A percentile compares a stretch with the other conserved stretches of the same genome.
Conservation (phyloP, 192 early-diverging fungal genomes). For the Rhizoclosmatium sp. region DNA sequence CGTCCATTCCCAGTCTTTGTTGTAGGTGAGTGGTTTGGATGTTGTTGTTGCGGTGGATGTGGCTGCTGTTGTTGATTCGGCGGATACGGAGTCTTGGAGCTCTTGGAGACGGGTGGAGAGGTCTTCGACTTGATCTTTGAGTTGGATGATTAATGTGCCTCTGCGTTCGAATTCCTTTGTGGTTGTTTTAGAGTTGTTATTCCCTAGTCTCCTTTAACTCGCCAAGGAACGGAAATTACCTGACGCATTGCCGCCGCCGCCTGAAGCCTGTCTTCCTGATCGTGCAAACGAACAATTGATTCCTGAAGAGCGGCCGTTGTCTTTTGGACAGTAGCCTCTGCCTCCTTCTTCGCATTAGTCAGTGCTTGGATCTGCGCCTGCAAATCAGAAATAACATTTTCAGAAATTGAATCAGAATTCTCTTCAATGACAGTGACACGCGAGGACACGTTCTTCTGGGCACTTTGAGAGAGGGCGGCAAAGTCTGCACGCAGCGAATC, state of each 20-base stretch:
- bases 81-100: background rate
- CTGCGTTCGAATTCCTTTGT: slow-evolving; percentile 11
- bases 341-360: slow-evolving; percentile 23
- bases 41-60: background rate
- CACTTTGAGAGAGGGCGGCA: too few relatives aligned
- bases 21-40: background rate
- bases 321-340: slow-evolving; percentile 9
- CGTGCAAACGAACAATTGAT: slow-evolving; percentile 22
- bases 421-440: background rate
- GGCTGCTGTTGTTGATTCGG: background rate
- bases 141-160: slow-evolving; percentile 35
- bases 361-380: background rate
- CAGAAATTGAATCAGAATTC: background rate
- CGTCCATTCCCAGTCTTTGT: slow-evolving; percentile 49
- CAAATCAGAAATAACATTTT: slow-evolving; percentile 1
- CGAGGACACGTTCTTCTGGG: too few relatives aligned
- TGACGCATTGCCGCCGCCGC: slow-evolving; percentile 34
- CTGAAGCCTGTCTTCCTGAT: slow-evolving; percentile 21
- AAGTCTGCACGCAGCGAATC: slow-evolving; percentile 47
- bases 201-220: background rate
- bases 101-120: slow-evolving; percentile 15
- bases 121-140: slow-evolving; percentile 52
- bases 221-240: background rate
- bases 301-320: slow-evolving; percentile 28
- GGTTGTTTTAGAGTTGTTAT: background rate